Conservation (phyloP, 2,329 filamentous ascomycete species). For the Lachnellula hyalina region DNA sequence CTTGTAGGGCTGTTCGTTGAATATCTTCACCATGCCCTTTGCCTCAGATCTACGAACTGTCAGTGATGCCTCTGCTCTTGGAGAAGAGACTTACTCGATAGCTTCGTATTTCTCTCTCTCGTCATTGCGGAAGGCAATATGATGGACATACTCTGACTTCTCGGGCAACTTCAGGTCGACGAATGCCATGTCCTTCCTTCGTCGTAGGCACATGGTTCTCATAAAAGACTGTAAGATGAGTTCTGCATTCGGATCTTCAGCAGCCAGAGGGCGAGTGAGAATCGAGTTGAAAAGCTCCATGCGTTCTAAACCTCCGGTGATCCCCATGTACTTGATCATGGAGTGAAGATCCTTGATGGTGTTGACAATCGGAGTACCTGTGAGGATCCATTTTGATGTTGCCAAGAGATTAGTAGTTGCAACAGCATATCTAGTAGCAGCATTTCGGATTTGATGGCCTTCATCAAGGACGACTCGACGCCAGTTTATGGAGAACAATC, state of each 20-base stretch:
- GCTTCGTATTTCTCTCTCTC: conserved; percentile 75
- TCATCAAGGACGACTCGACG: conserved; percentile 77
- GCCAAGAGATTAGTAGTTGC: conserved; percentile 64
- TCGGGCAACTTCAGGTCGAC: conserved; percentile 74
- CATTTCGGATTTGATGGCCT: conserved; percentile 77
- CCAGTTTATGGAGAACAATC: conserved; percentile 65
- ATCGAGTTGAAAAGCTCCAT: conserved; percentile 68
- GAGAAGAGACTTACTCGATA: conserved; percentile 48
- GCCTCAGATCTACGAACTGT: conserved; percentile 56
- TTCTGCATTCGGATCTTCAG: conserved; percentile 52
- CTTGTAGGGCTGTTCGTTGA: conserved; percentile 42
- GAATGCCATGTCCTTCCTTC: conserved; percentile 85
- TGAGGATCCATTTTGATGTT: conserved; percentile 71
- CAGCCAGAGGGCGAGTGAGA: conserved; percentile 62
- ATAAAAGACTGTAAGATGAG: conserved; percentile 70
- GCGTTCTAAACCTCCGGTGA: conserved; percentile 71
- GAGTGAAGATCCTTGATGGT: conserved; percentile 77
- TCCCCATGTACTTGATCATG: conserved; percentile 68
- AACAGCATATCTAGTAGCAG: conserved; percentile 63
- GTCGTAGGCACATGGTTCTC: conserved; percentile 71
- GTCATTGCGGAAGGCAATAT: conserved; percentile 65
- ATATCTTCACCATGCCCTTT: conserved; percentile 61
- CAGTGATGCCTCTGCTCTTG: conserved; percentile 11
- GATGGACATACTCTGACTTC: conserved; percentile 72
- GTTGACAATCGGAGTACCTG: conserved; percentile 80